Evolutionary conservation across 495 filamentous ascomycete genomes (phyloP).

Genomic region (Penicillium daleae): DNA sequence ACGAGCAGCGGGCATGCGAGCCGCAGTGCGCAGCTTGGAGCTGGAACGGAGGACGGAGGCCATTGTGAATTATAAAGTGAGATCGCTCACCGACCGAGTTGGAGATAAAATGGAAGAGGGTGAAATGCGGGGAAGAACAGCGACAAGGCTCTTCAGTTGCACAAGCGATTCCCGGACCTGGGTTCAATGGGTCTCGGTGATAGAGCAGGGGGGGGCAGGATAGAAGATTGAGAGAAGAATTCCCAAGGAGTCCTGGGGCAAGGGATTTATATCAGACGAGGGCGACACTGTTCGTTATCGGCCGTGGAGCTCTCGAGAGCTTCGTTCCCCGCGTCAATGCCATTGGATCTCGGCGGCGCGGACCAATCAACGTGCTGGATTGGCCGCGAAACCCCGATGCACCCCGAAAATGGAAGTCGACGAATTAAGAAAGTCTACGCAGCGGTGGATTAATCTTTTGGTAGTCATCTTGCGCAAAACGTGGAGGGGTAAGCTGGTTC

Average conservation of each 20-base stretch:
- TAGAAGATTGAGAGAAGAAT: slow-evolving; percentile 1
- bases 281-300: slow-evolving; percentile 19
- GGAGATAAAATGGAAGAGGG: slow-evolving; percentile 7
- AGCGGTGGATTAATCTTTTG: slow-evolving; percentile 9
- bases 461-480: no score
- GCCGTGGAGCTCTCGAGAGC: slow-evolving; percentile 20
- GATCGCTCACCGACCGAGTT: not conserved
- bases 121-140: slow-evolving; percentile 23
- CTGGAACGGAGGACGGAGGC: slow-evolving; percentile 49
- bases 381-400: slow-evolving; percentile 28
- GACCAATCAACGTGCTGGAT: slow-evolving; percentile 20
- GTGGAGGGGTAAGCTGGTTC: not conserved
- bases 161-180: not conserved
- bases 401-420: slow-evolving; percentile 9
- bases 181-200: not conserved
- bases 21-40: slow-evolving; percentile 43
- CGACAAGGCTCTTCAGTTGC: slow-evolving; percentile 11
- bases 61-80: slow-evolving; percentile 38
- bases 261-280: slow-evolving; percentile 29
- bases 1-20: slow-evolving; percentile 43
- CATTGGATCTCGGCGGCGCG: slow-evolving; percentile 28
- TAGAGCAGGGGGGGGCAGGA: not conserved
- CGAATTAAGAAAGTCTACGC: slow-evolving; percentile 38
- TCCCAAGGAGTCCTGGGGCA: slow-evolving; percentile 15
- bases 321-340: slow-evolving; percentile 30